Base-by-base conservation (phyloP, 495 filamentous ascomycete genomes). In the Monascus purpureus region DNA sequence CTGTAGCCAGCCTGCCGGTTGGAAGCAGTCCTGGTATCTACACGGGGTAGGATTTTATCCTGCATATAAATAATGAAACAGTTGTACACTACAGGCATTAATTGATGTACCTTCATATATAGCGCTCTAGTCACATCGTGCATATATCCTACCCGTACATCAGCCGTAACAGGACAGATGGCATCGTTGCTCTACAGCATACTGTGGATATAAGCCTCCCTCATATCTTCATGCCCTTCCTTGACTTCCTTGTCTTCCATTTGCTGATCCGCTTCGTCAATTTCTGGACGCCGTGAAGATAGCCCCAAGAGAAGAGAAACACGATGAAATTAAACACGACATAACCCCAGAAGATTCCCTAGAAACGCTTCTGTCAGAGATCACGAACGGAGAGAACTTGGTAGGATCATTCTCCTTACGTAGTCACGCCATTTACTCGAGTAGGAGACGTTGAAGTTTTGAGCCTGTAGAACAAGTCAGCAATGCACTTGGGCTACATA, bases 341-440 rank as follows among this genome's bases (percentile, higher is more conserved):
- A 40, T 53, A 76, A 0, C 49, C 69, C 45, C 61, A 73, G 25
- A 74, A 61, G 26, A 76, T 68, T 0, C 71, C 67, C 49, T 68
- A n/a, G n/a, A n/a, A n/a, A n/a, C n/a, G n/a, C n/a, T n/a, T n/a
- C n/a, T n/a, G n/a, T n/a, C n/a, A n/a, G n/a, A n/a, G n/a, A n/a
- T n/a, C n/a, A n/a, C n/a, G n/a, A n/a, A n/a, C n/a, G n/a, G n/a
- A n/a, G n/a, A n/a, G n/a, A n/a, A n/a, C n/a, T n/a, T n/a, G n/a
- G n/a, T n/a, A n/a, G n/a, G 26, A 3, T 24, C 28, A 4, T 37
- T 8, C 47, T 37, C 50, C 73, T 56, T 26, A 62, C 75, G 36
- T 70, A 73, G 43, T 76, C 52, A 19, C 71, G 55, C 78, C 77
- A 81, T 30, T 73, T 73, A 35, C 76, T 45, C 1, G 41, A 52